phyloP scores from a whole-genome alignment of 2,329 filamentous ascomycete species.

The Epichloe brachyelytri region DNA sequence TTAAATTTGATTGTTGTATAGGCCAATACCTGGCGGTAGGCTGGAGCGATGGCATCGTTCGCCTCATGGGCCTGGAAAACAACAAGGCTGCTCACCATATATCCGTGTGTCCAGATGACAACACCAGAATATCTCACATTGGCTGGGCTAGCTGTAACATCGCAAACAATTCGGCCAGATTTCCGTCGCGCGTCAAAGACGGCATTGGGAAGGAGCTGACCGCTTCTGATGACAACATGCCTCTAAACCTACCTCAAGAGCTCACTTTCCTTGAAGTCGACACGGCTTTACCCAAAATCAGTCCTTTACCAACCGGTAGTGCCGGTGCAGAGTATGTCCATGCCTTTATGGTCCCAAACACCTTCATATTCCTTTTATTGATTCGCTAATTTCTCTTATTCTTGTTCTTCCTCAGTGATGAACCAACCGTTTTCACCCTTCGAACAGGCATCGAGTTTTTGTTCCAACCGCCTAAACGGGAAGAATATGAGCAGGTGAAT shows the following conservation, averaged over 20 bases:
- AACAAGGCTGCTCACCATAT: slow-evolving; percentile 71
- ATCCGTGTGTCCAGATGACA: slow-evolving; percentile 31
- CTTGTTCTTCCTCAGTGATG: slow-evolving; percentile 22
- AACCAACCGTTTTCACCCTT: slow-evolving; percentile 55
- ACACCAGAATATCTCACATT: slow-evolving; percentile 35
- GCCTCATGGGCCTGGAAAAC: slow-evolving; percentile 66
- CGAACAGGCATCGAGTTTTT: slow-evolving; percentile 56
- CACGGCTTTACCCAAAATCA: slow-evolving; percentile 62
- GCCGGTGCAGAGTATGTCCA: slow-evolving; percentile 47
- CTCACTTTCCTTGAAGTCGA: slow-evolving; percentile 67
- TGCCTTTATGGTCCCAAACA: not conserved
- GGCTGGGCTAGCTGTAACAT: slow-evolving; percentile 37
- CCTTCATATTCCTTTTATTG: not conserved
- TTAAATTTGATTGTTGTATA: slow-evolving; percentile 15
- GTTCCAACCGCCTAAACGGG: slow-evolving; percentile 48
- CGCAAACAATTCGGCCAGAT: slow-evolving; percentile 15
- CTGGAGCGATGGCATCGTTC: slow-evolving; percentile 69
- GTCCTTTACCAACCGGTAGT: slow-evolving; percentile 48
- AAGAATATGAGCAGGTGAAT: slow-evolving; percentile 62
- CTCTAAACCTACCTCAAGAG: slow-evolving; percentile 53
- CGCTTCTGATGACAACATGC: slow-evolving; percentile 7
- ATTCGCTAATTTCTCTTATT: slow-evolving; percentile 5
- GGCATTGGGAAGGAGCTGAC: slow-evolving; percentile 6
- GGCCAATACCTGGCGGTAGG: slow-evolving; percentile 69
- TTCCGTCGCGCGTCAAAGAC: slow-evolving; percentile 7